phyloP scores from a whole-genome alignment of 2,329 filamentous ascomycete species.

The Epichloe uncinata region DNA sequence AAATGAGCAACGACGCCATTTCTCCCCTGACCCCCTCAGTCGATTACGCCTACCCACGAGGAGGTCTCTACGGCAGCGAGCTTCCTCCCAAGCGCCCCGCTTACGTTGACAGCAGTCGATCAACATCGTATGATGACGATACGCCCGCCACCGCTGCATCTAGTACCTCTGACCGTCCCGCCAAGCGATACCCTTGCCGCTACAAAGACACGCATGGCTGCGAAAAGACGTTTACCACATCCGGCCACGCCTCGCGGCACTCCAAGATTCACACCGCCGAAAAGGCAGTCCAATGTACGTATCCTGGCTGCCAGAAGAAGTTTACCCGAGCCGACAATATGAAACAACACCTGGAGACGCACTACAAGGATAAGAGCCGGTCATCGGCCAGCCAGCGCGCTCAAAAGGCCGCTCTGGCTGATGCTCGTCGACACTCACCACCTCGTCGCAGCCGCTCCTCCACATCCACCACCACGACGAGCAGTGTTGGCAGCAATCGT shows the following conservation, averaged over 20 bases:
- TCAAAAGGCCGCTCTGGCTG: constrained; percentile 20
- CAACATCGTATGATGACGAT: constrained; percentile 39
- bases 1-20: constrained; percentile 38
- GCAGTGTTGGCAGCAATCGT: constrained; percentile 8
- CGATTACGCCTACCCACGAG: constrained; percentile 27
- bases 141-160: constrained; percentile 21
- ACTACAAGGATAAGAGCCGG: constrained; percentile 50
- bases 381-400: constrained; percentile 23
- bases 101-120: constrained; percentile 30
- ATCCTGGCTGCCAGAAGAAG: constrained; percentile 59
- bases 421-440: constrained; percentile 20
- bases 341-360: constrained; percentile 72
- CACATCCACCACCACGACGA: constrained; percentile 6
- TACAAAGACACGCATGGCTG: constrained; percentile 59
- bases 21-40: constrained; percentile 43
- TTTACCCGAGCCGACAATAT: constrained; percentile 78
- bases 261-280: constrained; percentile 75
- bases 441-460: constrained; percentile 19
- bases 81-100: constrained; percentile 26
- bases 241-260: constrained; percentile 72
- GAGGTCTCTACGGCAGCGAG: constrained; percentile 25
- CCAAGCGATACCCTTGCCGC: constrained; percentile 63
- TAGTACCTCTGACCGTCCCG: constrained; percentile 29
- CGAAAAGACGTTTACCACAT: constrained; percentile 71
- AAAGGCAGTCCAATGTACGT: constrained; percentile 59